Percentiles rank a stretch among this genome's conserved stretches.
phyloP scores from a whole-genome alignment of 768 basidiomycete species.

The Floccularia luteovirens region DNA sequence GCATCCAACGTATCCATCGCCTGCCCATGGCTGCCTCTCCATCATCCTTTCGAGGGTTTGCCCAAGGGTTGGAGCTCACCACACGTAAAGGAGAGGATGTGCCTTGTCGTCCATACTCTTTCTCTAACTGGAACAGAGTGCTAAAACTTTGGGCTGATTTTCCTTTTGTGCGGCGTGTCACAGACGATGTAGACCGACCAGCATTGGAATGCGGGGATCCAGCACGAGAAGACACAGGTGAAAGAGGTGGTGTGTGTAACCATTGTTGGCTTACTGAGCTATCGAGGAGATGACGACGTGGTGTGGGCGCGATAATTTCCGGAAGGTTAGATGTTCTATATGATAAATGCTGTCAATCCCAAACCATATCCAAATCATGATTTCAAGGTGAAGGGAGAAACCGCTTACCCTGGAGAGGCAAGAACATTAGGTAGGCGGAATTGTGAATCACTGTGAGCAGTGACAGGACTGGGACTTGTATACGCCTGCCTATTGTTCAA shows the following conservation, averaged over 20 bases:
- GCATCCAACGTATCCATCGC: conserved; percentile 77
- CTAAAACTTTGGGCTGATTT: conserved; percentile 31
- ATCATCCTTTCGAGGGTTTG: conserved; percentile 12
- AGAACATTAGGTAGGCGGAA: neutral
- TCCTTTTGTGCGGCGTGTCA: neutral
- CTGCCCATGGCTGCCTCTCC: conserved; percentile 36
- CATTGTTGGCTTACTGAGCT: conserved; percentile 51
- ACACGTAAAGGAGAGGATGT: neutral
- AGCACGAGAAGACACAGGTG: conserved; percentile 38
- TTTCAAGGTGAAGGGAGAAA: neutral
- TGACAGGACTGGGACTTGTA: conserved; percentile 18
- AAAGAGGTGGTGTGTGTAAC: conserved; percentile 42
- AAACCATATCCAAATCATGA: too few relatives aligned
- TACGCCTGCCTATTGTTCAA: conserved; percentile 19
- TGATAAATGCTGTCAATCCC: too few relatives aligned
- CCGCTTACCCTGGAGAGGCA: conserved; percentile 3
- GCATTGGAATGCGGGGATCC: conserved; percentile 29
- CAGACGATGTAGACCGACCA: neutral
- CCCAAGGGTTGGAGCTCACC: conserved; percentile 6
- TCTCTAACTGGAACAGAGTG: conserved; percentile 26
- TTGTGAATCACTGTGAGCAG: conserved; percentile 9
- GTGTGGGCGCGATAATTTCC: conserved; percentile 53
- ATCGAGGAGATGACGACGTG: conserved; percentile 60
- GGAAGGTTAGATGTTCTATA: conserved; percentile 6
- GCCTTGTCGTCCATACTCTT: conserved; percentile 10